A percentile compares a stretch with the other conserved stretches of the same genome.
Evolutionary conservation across 2,329 filamentous ascomycete genomes (phyloP).

Genomic region (Xylaria sp.): DNA sequence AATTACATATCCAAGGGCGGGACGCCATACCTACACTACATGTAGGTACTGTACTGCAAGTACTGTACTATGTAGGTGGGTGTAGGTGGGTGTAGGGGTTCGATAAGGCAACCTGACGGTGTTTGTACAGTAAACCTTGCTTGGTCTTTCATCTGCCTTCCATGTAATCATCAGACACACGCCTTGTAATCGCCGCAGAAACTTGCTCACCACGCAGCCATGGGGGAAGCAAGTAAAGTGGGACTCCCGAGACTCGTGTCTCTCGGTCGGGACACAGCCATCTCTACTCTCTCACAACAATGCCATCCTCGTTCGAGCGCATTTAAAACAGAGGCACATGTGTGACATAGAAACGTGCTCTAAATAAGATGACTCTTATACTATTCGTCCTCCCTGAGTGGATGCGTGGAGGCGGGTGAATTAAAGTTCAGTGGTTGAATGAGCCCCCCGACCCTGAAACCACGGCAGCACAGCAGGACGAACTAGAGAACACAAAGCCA

Average conservation of each 20-base stretch:
- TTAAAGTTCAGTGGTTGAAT: not conserved
- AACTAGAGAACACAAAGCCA: not conserved
- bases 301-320: not conserved
- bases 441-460: not conserved
- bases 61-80: too few relatives aligned
- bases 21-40: not conserved
- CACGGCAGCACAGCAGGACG: not conserved
- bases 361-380: conserved; percentile 2
- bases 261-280: not conserved
- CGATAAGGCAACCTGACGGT: too few relatives aligned
- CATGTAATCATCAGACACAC: not conserved
- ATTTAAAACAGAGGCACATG: not conserved
- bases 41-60: not conserved
- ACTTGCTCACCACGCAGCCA: conserved; percentile 18
- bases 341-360: not conserved
- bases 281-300: conserved; percentile 2
- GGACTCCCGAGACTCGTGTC: not conserved
- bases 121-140: not conserved
- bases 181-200: not conserved
- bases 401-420: conserved; percentile 6
- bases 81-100: too few relatives aligned
- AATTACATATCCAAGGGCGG: not conserved
- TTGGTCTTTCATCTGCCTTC: not conserved
- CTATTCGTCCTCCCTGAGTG: not conserved
- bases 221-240: conserved; percentile 5